Percentiles rank a stretch among this genome's conserved stretches.
Evolutionary conservation across 2,329 filamentous ascomycete genomes (phyloP).

Genomic region (Trichoderma atroviride): DNA sequence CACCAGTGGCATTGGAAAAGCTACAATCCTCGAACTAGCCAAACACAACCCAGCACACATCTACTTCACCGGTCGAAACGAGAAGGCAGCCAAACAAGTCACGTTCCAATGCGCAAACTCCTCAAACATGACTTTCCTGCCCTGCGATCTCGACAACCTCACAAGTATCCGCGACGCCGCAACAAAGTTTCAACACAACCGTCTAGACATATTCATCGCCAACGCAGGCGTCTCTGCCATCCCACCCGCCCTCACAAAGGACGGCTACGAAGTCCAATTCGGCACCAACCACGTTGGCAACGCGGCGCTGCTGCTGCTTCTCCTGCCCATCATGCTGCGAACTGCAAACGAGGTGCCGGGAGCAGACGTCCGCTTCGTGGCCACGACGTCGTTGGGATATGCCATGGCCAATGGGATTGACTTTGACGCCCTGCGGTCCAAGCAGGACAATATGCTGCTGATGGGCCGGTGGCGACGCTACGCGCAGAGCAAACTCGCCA

Average conservation of each 20-base stretch:
- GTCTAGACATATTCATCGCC: conserved; percentile 50
- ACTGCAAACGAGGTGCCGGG: conserved; percentile 32
- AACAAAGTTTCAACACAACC: conserved; percentile 39
- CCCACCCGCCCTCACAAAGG: conserved; percentile 41
- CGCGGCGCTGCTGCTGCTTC: conserved; percentile 46
- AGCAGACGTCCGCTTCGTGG: conserved; percentile 34
- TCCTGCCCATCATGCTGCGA: conserved; percentile 38
- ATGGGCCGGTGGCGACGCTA: conserved; percentile 34
- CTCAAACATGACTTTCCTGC: conserved; percentile 48
- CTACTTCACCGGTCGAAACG: conserved; percentile 42
- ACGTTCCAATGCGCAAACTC: conserved; percentile 40
- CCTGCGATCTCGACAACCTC: conserved; percentile 11
- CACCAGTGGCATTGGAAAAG: conserved; percentile 66
- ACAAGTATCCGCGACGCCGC: conserved; percentile 45
- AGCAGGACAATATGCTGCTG: conserved; percentile 25
- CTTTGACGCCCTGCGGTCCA: conserved; percentile 37
- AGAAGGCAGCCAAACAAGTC: conserved; percentile 31
- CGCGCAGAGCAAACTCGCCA: conserved; percentile 39
- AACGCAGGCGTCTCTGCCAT: conserved; percentile 51
- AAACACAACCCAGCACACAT: conserved; percentile 31
- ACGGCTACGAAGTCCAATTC: conserved; percentile 55
- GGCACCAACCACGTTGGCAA: conserved; percentile 55
- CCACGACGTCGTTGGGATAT: conserved; percentile 37
- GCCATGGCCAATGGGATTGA: conserved; percentile 34
- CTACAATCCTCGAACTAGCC: conserved; percentile 31